Percentiles rank a stretch among this genome's conserved stretches.
phyloP scores from a whole-genome alignment of 345 rosid species.

The Pistacia atlantica region DNA sequence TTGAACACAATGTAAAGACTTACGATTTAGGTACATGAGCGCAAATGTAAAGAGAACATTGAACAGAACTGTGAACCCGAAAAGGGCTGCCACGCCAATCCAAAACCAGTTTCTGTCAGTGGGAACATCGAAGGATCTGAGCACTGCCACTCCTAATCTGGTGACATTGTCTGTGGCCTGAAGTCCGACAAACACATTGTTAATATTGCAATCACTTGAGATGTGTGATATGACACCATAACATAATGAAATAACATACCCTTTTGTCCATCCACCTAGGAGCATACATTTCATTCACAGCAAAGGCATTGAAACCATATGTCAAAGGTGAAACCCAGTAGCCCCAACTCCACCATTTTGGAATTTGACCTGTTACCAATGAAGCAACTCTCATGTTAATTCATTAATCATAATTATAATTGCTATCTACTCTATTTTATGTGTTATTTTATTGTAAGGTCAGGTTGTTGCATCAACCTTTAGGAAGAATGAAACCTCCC shows the following conservation, averaged over 20 bases:
- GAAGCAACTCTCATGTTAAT: neutral
- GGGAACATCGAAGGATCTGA: conserved; percentile 48
- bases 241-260: conserved; percentile 34
- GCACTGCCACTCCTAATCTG: conserved; percentile 60
- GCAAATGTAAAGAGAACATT: conserved; percentile 73
- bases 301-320: conserved; percentile 68
- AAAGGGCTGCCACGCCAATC: conserved; percentile 70
- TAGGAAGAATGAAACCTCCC: conserved; percentile 83
- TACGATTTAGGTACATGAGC: conserved; percentile 68
- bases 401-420: neutral
- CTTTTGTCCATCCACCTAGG: conserved; percentile 78
- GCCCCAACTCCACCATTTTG: conserved; percentile 88
- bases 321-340: conserved; percentile 89
- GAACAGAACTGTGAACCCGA: conserved; percentile 68
- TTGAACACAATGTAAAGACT: conserved; percentile 23
- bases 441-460: neutral
- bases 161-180: conserved; percentile 64
- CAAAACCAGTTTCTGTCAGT: conserved; percentile 73
- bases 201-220: neutral
- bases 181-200: neutral
- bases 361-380: conserved; percentile 58
- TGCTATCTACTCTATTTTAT: neutral
- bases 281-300: conserved; percentile 75
- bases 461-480: conserved; percentile 36
- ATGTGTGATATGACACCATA: neutral